Conservation (phyloP, 164 flowering plant genomes). For the Stephania yunnanensis region DNA sequence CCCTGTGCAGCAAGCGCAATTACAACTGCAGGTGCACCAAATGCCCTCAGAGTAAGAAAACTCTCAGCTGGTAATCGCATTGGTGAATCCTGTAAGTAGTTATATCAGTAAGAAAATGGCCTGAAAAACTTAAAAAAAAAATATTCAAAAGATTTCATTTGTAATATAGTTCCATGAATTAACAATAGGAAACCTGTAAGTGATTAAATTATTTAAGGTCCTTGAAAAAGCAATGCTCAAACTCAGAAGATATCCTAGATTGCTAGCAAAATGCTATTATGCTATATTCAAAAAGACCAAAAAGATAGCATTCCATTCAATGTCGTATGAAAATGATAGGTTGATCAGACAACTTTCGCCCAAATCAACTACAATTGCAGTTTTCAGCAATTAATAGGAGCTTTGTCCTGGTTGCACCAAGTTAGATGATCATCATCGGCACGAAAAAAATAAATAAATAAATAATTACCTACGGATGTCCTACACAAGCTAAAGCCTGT, state of each 20-base stretch:
- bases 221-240: not conserved
- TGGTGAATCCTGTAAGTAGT: conserved; percentile 69
- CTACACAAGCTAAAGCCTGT: not conserved
- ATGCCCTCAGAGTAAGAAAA: conserved; percentile 68
- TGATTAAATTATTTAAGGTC: not conserved
- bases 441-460: too few relatives aligned
- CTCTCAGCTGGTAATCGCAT: conserved; percentile 81
- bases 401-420: not conserved
- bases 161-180: not conserved
- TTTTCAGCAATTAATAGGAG: not conserved
- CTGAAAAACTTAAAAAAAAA: not conserved
- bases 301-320: not conserved
- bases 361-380: not conserved
- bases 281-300: not conserved
- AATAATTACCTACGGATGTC: not conserved
- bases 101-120: not conserved
- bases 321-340: not conserved
- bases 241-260: not conserved
- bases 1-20: conserved; percentile 98
- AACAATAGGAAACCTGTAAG: not conserved
- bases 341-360: not conserved
- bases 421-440: not conserved
- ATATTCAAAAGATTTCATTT: not conserved
- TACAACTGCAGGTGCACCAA: conserved; percentile 91
- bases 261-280: not conserved